phyloP scores from a whole-genome alignment of 2,329 filamentous ascomycete genomes.

The Microdochium trichocladiopsis region DNA sequence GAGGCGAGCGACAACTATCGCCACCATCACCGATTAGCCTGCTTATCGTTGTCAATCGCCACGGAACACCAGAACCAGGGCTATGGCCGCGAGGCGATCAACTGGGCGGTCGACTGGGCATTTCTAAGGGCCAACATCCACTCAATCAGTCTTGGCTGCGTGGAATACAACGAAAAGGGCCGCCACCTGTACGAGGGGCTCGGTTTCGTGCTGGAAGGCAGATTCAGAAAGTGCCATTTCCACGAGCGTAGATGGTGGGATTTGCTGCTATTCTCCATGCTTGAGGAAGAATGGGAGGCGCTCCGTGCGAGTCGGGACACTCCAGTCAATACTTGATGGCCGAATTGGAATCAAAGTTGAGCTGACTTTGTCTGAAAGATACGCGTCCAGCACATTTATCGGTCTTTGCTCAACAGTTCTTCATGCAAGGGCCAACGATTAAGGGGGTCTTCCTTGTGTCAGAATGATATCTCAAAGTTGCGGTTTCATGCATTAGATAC shows the following conservation, averaged over 20 bases:
- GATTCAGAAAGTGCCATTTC: slow-evolving; percentile 31
- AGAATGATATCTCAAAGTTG: no score
- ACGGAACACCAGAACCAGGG: slow-evolving; percentile 26
- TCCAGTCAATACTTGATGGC: no score
- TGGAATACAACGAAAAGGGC: slow-evolving; percentile 27
- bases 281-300: slow-evolving; percentile 30
- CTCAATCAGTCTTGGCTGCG: slow-evolving; percentile 24
- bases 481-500: no score
- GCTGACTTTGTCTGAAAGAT: no score
- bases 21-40: not conserved
- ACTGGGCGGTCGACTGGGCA: slow-evolving; percentile 37
- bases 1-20: not conserved
- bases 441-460: no score
- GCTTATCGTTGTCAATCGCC: slow-evolving; percentile 28
- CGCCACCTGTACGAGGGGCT: slow-evolving; percentile 32
- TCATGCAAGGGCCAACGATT: no score
- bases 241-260: slow-evolving; percentile 33
- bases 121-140: slow-evolving; percentile 37
- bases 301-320: no score
- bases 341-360: no score
- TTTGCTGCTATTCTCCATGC: slow-evolving; percentile 23
- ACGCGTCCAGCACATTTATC: no score
- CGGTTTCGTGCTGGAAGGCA: slow-evolving; percentile 36
- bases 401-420: no score
- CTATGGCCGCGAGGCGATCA: slow-evolving; percentile 38